Evolutionary conservation across 768 basidiomycete genomes (phyloP), one percentile per base, ranked within the genome.

Genomic region (Lactarius quietus): DNA sequence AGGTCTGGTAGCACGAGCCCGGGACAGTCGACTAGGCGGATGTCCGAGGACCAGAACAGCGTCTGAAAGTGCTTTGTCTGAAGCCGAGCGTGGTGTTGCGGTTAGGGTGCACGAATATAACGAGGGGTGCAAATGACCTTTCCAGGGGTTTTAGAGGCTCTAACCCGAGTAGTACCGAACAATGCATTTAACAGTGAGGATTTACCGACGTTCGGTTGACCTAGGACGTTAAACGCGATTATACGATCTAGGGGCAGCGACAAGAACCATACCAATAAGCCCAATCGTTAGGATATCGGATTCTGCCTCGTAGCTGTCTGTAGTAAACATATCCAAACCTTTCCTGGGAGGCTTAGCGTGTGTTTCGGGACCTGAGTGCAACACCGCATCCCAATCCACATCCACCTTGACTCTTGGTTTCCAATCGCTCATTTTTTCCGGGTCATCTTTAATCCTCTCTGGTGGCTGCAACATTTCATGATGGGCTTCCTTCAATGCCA

Each of bases 1-100:
- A 82, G 82, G 66, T 86, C 89, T 10, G 96, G 96, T 81, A 96
- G 87, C 3, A 98, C 93, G 18, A 98, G 83, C 12, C 96, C 96
- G 0, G 96, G 96, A 71, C 96, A 98, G 75, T 98, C 96, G 41
- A 94, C 93, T 10, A 98, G 82, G 54, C 93, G 89, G 66, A 98
- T 83, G 66, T 93, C 86, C 1, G 82, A 76, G 29, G 92, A 93
- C 88, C 89, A 92, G 75, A 89, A 96, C 51, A 96, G 82, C 0
- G 95, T 98, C 74, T 98, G 93, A 73, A 94, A 93, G 73, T 97
- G 94, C 76, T 96, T 97, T 4, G 94, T 97, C 92, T 90, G 68
- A 17, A 35, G 43, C 39, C 54, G 33, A 28, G 51, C 18, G 53
- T 38, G 28, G 41, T 28, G 59, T 7, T 61, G 59, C 52, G 28